phyloP scores from a whole-genome alignment of 2,329 filamentous ascomycete genomes.

The Trichoderma sp. region DNA sequence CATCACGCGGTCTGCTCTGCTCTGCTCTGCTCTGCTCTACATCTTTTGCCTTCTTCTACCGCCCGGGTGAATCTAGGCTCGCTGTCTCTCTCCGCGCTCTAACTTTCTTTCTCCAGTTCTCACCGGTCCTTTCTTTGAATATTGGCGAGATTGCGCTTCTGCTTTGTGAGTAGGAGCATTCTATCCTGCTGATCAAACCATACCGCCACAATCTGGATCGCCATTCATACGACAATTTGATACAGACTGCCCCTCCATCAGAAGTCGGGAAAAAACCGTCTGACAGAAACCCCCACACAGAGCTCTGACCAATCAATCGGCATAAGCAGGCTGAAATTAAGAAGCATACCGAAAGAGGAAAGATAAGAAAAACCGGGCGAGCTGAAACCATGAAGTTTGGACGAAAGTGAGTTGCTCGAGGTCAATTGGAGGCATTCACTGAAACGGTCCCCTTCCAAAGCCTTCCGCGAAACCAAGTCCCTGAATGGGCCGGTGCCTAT shows the following conservation, averaged over 20 bases:
- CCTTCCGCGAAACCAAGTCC: conserved; percentile 78
- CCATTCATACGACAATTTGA: neutral
- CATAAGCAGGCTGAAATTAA: neutral
- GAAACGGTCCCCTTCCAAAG: conserved; percentile 28
- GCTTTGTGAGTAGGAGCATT: neutral
- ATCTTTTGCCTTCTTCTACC: neutral
- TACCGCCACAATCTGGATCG: neutral
- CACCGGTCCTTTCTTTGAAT: neutral
- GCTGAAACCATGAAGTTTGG: conserved; percentile 56
- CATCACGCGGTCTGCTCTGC: conserved; percentile 23
- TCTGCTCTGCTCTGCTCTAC: neutral
- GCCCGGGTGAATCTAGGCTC: neutral
- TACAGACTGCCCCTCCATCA: neutral
- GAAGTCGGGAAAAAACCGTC: neutral
- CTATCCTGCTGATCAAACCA: neutral
- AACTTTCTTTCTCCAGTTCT: neutral
- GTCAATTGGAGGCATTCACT: conserved; percentile 19
- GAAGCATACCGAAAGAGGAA: neutral
- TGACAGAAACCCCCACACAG: conserved; percentile 5
- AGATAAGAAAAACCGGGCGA: neutral
- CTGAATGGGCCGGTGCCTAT: conserved; percentile 80
- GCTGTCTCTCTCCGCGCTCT: neutral
- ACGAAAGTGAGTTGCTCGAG: conserved; percentile 49
- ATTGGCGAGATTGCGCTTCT: neutral
- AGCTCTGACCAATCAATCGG: conserved; percentile 16